These are phyloP conservation scores for Aureobasidium sp. DNA, from an alignment of 2,329 filamentous ascomycete species.

Conservation along the genomic window DNA sequence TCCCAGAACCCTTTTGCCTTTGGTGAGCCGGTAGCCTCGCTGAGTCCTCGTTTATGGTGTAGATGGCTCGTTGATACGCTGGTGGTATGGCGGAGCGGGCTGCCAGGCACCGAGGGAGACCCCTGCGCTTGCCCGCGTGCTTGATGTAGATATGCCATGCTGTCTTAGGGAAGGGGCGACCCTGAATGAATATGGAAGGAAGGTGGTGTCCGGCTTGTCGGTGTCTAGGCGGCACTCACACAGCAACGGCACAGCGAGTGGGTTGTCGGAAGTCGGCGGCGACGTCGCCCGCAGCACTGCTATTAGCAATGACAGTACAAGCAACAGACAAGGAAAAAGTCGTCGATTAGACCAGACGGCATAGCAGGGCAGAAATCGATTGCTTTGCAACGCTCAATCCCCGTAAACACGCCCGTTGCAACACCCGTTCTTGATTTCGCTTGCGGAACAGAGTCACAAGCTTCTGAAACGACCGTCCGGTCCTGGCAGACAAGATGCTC, in stretches of 20 bases:
- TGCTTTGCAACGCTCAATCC: constrained; percentile 8
- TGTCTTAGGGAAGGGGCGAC: neutral
- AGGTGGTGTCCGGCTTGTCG: neutral
- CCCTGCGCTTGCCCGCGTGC: constrained; percentile 3
- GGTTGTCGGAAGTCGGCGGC: neutral
- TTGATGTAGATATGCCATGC: constrained; percentile 6
- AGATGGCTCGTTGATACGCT: neutral
- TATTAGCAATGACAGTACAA: constrained; percentile 2
- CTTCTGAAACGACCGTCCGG: neutral
- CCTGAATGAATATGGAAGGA: neutral
- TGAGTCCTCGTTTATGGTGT: constrained; percentile 11
- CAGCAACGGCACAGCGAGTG: neutral
- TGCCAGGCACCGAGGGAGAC: neutral
- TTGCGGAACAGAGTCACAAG: neutral
- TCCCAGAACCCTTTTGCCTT: constrained; percentile 10
- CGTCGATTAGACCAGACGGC: neutral
- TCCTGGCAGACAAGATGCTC: neutral
- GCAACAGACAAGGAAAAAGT: constrained; percentile 1
- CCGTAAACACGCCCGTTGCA: constrained; percentile 11
- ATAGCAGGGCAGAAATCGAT: constrained; percentile 10
- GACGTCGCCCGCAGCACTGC: constrained; percentile 4
- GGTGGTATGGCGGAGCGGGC: constrained; percentile 2
- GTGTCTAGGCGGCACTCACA: neutral
- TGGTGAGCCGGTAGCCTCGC: constrained; percentile 7
- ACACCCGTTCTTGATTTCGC: constrained; percentile 9